These are phyloP conservation scores for Coriolopsis trogii DNA, from an alignment of 1,284 basidiomycete genomes.

Conservation along the genomic window DNA sequence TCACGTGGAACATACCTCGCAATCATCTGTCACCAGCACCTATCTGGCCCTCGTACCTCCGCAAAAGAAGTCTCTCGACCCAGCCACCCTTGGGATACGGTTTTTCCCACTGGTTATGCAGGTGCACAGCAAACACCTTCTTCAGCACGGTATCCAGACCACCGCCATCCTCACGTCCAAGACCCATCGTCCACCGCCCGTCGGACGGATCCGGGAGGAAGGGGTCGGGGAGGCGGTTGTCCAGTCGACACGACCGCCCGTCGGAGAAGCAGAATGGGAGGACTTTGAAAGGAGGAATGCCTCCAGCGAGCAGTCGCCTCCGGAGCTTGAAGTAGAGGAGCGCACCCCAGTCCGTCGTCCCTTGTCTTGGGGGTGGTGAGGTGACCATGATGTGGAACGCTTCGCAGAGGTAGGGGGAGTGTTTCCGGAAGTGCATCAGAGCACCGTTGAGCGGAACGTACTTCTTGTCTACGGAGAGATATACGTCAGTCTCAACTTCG, in stretches of 20 bases:
- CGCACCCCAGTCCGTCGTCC: conserved; percentile 91
- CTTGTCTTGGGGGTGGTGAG: conserved; percentile 71
- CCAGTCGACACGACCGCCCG: conserved; percentile 84
- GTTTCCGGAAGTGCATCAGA: conserved; percentile 86
- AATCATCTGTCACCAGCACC: too few species aligned
- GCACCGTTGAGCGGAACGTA: conserved; percentile 91
- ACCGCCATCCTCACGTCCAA: conserved; percentile 61
- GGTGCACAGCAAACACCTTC: conserved; percentile 82
- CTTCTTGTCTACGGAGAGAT: conserved; percentile 65
- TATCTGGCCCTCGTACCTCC: conserved; percentile 56
- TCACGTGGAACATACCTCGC: too few species aligned
- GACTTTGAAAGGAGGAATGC: conserved; percentile 83
- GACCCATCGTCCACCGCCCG: conserved; percentile 59
- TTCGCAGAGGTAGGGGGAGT: conserved; percentile 94
- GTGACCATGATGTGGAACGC: conserved; percentile 88
- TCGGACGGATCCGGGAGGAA: conserved; percentile 66
- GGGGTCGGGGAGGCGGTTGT: conserved; percentile 90
- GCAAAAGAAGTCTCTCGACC: conserved; percentile 77
- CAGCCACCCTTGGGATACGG: conserved; percentile 76
- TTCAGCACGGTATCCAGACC: conserved; percentile 68
- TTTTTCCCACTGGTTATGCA: conserved; percentile 95
- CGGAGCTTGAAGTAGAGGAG: conserved; percentile 87
- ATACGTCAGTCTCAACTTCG: not conserved
- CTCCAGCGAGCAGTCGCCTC: conserved; percentile 74
- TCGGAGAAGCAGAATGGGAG: conserved; percentile 94